A percentile compares a stretch with the other conserved stretches of the same genome.
phyloP scores from a whole-genome alignment of 352 stramenopile genomes.

The Pythium periplocum region DNA sequence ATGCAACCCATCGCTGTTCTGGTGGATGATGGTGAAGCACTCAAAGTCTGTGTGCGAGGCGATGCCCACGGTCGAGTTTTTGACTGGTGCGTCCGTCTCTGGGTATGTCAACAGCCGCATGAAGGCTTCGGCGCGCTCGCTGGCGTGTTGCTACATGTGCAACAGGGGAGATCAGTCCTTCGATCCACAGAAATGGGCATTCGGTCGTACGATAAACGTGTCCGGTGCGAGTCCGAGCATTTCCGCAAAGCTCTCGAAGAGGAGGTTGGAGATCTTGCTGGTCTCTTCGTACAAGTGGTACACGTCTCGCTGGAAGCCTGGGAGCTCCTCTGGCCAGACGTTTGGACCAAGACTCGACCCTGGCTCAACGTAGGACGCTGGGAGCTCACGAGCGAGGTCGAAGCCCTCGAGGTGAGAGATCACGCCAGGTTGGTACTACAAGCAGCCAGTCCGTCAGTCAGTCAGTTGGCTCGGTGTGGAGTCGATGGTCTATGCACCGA shows the following conservation, averaged over 20 bases:
- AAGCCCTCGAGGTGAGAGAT: slow-evolving; percentile 75
- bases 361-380: slow-evolving; percentile 44
- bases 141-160: slow-evolving; percentile 48
- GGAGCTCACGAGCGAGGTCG: slow-evolving; percentile 58
- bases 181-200: background rate
- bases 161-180: too few species aligned
- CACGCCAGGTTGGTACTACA: slow-evolving; percentile 72
- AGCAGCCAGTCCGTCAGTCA: background rate
- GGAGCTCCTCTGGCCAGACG: slow-evolving; percentile 61
- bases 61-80: slow-evolving; percentile 71
- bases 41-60: slow-evolving; percentile 83
- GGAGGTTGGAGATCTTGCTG: slow-evolving; percentile 50
- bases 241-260: slow-evolving; percentile 77
- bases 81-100: slow-evolving; percentile 30
- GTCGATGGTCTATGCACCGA: slow-evolving; percentile 34
- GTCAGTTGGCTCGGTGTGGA: slow-evolving; percentile 2
- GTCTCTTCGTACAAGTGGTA: slow-evolving; percentile 72
- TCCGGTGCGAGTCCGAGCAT: slow-evolving; percentile 57
- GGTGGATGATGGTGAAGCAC: slow-evolving; percentile 83
- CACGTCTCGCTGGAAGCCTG: slow-evolving; percentile 58
- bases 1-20: slow-evolving; percentile 71
- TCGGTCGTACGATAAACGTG: slow-evolving; percentile 48
- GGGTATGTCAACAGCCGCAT: slow-evolving; percentile 78
- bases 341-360: slow-evolving; percentile 72
- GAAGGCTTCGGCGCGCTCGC: slow-evolving; percentile 65